Conservation (phyloP, 2,329 filamentous ascomycete species). For the Cryphonectria parasitica region DNA sequence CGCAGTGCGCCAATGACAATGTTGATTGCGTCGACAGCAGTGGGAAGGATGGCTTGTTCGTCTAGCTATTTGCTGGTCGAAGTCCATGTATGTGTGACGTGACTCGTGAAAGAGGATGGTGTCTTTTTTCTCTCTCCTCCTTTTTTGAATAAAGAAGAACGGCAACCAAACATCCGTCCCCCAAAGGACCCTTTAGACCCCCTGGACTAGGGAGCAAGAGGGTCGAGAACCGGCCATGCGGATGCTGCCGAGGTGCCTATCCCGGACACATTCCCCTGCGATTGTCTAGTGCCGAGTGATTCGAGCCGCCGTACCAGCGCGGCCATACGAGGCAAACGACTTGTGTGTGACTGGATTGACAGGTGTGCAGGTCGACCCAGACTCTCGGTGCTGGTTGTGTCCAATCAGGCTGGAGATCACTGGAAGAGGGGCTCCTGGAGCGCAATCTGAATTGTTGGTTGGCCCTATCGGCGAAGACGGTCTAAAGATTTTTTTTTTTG, state of each 20-base stretch:
- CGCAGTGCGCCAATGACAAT: neutral
- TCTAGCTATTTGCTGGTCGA: neutral
- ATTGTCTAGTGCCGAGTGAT: neutral
- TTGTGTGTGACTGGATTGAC: neutral
- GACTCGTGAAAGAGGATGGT: neutral
- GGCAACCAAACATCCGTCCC: too few species aligned
- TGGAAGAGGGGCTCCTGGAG: neutral
- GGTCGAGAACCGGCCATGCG: slow-evolving; percentile 67
- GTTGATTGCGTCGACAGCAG: neutral
- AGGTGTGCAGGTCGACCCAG: slow-evolving; percentile 24
- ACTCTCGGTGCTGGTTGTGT: slow-evolving; percentile 22
- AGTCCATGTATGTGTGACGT: neutral
- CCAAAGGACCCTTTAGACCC: too few species aligned
- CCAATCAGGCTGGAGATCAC: slow-evolving; percentile 17
- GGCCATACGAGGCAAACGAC: neutral
- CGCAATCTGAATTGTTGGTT: neutral
- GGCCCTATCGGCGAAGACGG: neutral
- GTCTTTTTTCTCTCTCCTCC: too few species aligned
- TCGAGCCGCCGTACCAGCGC: neutral
- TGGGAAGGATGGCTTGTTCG: neutral
- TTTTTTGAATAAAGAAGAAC: too few species aligned
- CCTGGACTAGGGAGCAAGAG: neutral
- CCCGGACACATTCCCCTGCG: neutral
- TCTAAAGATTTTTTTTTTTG: too few species aligned
- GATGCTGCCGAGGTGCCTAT: slow-evolving; percentile 57